Percentiles rank a stretch among this genome's conserved stretches.
Conservation (phyloP, 768 basidiomycete species). For the Candolleomyces aberdarensis region DNA sequence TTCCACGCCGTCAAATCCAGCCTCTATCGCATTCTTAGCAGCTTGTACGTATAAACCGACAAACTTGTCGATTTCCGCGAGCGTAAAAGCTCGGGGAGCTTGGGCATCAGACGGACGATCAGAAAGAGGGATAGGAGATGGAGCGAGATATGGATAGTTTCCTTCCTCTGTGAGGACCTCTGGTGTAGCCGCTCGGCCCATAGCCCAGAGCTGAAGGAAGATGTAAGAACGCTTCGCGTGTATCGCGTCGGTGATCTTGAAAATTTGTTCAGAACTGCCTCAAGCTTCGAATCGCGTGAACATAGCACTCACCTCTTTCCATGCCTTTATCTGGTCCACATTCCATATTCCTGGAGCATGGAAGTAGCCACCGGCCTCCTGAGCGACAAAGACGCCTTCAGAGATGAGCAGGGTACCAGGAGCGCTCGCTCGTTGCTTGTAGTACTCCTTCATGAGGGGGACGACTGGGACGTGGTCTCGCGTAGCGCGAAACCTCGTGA, state of each 20-base stretch:
- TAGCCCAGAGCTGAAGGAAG: constrained; percentile 45
- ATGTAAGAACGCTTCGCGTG: constrained; percentile 41
- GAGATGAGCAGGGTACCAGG: constrained; percentile 56
- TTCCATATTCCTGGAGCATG: constrained; percentile 49
- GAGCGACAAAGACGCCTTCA: constrained; percentile 54
- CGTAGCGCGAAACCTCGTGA: constrained; percentile 43
- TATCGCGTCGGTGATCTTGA: constrained; percentile 38
- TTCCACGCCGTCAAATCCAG: constrained; percentile 65
- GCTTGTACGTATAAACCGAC: constrained; percentile 48
- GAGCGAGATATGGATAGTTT: constrained; percentile 23
- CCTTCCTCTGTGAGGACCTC: constrained; percentile 34
- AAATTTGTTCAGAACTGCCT: background rate
- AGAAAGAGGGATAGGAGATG: constrained; percentile 23
- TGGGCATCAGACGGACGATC: constrained; percentile 8
- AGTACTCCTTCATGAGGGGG: constrained; percentile 39
- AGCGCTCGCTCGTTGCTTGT: constrained; percentile 41
- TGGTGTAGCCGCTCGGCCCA: constrained; percentile 31
- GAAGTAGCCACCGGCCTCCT: constrained; percentile 25
- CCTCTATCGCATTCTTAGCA: constrained; percentile 50
- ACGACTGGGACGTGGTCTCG: constrained; percentile 32
- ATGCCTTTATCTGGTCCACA: constrained; percentile 46
- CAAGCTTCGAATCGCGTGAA: background rate
- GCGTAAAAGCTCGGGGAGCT: constrained; percentile 39
- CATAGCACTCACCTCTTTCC: constrained; percentile 41
- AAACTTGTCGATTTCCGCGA: constrained; percentile 46